Evolutionary conservation across 306 rosid species (phyloP).

Genomic region (Lathyrus aphaca): DNA sequence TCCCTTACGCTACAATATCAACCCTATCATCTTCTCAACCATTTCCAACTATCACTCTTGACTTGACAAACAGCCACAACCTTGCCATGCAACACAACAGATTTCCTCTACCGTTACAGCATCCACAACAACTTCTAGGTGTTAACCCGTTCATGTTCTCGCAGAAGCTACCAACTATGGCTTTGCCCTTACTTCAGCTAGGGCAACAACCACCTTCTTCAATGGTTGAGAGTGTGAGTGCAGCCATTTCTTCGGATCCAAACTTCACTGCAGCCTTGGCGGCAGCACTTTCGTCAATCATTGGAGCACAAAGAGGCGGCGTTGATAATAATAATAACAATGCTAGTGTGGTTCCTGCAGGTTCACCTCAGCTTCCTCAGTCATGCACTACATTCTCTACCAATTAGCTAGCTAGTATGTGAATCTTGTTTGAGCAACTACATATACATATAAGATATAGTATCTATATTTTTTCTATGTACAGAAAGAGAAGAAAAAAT

Average conservation of each 20-base stretch:
- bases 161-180: conserved; percentile 22
- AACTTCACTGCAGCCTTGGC: conserved; percentile 60
- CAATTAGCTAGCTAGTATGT: conserved; percentile 34
- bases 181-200: conserved; percentile 15
- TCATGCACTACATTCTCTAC: conserved; percentile 59
- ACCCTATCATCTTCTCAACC: conserved; percentile 58
- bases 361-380: conserved; percentile 54
- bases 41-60: conserved; percentile 55
- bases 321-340: conserved; percentile 32
- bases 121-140: conserved; percentile 29
- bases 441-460: no score
- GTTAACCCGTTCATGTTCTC: conserved; percentile 22
- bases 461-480: neutral
- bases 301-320: conserved; percentile 31
- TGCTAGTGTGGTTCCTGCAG: conserved; percentile 27
- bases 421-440: conserved; percentile 1
- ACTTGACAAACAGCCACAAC: conserved; percentile 50
- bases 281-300: conserved; percentile 57
- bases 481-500: conserved; percentile 14
- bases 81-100: conserved; percentile 12
- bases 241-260: conserved; percentile 62
- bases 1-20: conserved; percentile 48
- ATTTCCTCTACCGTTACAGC: conserved; percentile 42
- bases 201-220: conserved; percentile 31
- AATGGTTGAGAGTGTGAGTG: conserved; percentile 44